These are phyloP conservation scores for Glycine soja DNA, from an alignment of 306 rosid genomes.

Conservation along the genomic window DNA sequence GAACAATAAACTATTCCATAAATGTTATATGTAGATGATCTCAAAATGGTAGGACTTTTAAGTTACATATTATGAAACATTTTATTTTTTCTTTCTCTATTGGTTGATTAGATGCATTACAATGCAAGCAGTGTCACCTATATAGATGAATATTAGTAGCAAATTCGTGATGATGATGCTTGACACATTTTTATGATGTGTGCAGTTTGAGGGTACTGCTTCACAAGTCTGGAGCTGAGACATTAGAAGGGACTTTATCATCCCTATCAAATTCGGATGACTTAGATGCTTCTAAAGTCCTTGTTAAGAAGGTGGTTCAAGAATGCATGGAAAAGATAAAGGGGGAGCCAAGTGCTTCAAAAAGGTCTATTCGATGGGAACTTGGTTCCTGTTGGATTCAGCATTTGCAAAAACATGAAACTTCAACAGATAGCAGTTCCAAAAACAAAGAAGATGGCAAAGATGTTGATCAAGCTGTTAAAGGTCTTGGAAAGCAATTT, in stretches of 20 bases:
- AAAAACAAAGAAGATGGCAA: slow-evolving; percentile 45
- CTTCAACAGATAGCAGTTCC: slow-evolving; percentile 50
- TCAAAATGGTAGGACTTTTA: slow-evolving; percentile 21
- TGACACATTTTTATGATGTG: slow-evolving; percentile 32
- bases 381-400: slow-evolving; percentile 97
- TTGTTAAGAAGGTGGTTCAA: slow-evolving; percentile 64
- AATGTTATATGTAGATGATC: slow-evolving; percentile 9
- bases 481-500: slow-evolving; percentile 92
- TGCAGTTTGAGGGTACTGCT: slow-evolving; percentile 86
- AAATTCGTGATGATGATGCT: slow-evolving; percentile 12
- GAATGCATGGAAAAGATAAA: slow-evolving; percentile 65
- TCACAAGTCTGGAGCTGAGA: slow-evolving; percentile 62
- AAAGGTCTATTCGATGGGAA: slow-evolving; percentile 88
- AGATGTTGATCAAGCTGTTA: slow-evolving; percentile 68
- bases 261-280: slow-evolving; percentile 56
- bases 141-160: background rate
- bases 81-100: background rate
- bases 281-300: slow-evolving; percentile 55
- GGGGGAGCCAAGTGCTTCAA: slow-evolving; percentile 55
- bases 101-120: background rate
- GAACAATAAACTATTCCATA: slow-evolving; percentile 37
- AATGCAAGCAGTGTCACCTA: background rate
- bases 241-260: slow-evolving; percentile 52
- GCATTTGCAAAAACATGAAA: slow-evolving; percentile 84
- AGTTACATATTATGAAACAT: background rate